Evolutionary conservation across 2,329 filamentous ascomycete species (phyloP).

Genomic region (Bipolaris gigantea): DNA sequence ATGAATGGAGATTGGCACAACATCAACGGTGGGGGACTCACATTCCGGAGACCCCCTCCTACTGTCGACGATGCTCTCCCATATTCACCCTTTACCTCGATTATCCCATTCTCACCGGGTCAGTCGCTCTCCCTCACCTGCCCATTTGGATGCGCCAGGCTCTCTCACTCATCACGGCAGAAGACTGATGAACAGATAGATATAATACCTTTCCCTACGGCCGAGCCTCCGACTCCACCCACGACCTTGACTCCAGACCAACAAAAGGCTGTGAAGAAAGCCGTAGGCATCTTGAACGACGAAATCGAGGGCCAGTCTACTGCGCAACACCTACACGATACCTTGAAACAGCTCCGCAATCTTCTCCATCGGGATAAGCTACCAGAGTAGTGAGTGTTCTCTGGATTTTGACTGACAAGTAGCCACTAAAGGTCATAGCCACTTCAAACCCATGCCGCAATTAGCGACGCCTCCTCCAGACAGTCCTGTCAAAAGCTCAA

Average conservation of each 20-base stretch:
- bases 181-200: slow-evolving; percentile 41
- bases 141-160: slow-evolving; percentile 5
- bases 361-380: slow-evolving; percentile 72
- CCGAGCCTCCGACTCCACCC: slow-evolving; percentile 46
- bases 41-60: slow-evolving; percentile 47
- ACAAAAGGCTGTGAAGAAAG: slow-evolving; percentile 54
- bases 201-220: slow-evolving; percentile 50
- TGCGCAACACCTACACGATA: slow-evolving; percentile 69
- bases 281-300: slow-evolving; percentile 69
- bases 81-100: slow-evolving; percentile 80
- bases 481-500: slow-evolving; percentile 22
- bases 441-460: slow-evolving; percentile 38
- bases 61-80: slow-evolving; percentile 74
- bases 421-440: slow-evolving; percentile 26
- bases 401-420: background rate
- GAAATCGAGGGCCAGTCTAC: slow-evolving; percentile 64
- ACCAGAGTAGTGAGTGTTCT: slow-evolving; percentile 64
- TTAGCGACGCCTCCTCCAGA: slow-evolving; percentile 39
- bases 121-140: slow-evolving; percentile 35
- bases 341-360: slow-evolving; percentile 72
- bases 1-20: slow-evolving; percentile 42
- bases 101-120: slow-evolving; percentile 78
- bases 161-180: slow-evolving; percentile 22
- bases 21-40: slow-evolving; percentile 38
- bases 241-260: slow-evolving; percentile 48